These are phyloP conservation scores for Cladochytrium replicatum DNA, from an alignment of 192 early-diverging fungal genomes.

Conservation along the genomic window DNA sequence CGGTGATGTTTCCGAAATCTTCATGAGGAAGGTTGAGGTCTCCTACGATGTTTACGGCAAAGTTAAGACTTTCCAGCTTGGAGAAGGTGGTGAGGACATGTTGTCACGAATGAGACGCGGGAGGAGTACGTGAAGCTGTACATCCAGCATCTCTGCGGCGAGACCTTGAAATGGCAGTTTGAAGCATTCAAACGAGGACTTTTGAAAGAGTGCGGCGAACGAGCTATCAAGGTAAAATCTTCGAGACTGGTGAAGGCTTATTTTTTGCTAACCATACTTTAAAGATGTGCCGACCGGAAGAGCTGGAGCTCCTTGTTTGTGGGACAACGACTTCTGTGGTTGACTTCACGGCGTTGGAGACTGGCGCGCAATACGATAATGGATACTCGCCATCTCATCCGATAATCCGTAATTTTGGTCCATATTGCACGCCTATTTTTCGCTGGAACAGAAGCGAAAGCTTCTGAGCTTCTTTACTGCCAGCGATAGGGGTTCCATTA, in stretches of 20 bases:
- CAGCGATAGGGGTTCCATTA: slow-evolving; percentile 76
- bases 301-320: slow-evolving; percentile 67
- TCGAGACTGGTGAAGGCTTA: background rate
- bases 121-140: slow-evolving; percentile 42
- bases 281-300: slow-evolving; percentile 49
- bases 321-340: slow-evolving; percentile 44
- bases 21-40: slow-evolving; percentile 76
- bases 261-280: background rate
- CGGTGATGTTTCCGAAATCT: slow-evolving; percentile 69
- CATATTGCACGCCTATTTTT: slow-evolving; percentile 58
- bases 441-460: slow-evolving; percentile 52
- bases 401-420: slow-evolving; percentile 80
- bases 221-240: slow-evolving; percentile 36
- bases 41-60: slow-evolving; percentile 47
- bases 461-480: slow-evolving; percentile 87
- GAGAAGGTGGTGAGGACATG: slow-evolving; percentile 32
- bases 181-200: slow-evolving; percentile 37
- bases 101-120: slow-evolving; percentile 44
- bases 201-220: slow-evolving; percentile 37
- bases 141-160: slow-evolving; percentile 31
- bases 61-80: slow-evolving; percentile 34
- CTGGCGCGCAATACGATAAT: slow-evolving; percentile 70
- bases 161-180: slow-evolving; percentile 37
- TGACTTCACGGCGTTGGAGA: slow-evolving; percentile 63
- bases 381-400: slow-evolving; percentile 59